Evolutionary conservation across 1,139 yeast genomes (phyloP).

Genomic region (Kodamaea alishanica): DNA sequence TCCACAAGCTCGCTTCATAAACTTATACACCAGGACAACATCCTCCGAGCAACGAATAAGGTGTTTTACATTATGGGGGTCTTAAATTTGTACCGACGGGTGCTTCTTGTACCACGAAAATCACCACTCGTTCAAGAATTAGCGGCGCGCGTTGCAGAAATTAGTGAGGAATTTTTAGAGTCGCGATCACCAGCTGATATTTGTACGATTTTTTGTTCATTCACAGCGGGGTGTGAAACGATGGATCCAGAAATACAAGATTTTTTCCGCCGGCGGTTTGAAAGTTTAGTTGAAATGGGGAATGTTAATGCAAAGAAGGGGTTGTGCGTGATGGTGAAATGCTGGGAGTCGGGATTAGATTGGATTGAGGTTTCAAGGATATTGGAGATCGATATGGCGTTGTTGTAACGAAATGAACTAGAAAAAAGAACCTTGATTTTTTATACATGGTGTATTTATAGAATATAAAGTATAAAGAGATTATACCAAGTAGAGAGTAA

Average conservation of each 20-base stretch:
- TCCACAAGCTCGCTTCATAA: constrained; percentile 9
- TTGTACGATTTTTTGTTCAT: constrained; percentile 53
- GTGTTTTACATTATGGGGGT: constrained; percentile 55
- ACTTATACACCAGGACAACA: constrained; percentile 32
- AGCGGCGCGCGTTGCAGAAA: constrained; percentile 37
- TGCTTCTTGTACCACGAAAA: constrained; percentile 43
- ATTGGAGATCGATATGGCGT: constrained; percentile 46
- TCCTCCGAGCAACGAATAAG: constrained; percentile 51
- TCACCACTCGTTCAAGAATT: constrained; percentile 47
- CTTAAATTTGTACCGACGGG: constrained; percentile 55
- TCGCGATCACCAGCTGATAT: constrained; percentile 50
- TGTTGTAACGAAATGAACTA: constrained; percentile 27
- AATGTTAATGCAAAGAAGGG: constrained; percentile 49
- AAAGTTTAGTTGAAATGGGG: constrained; percentile 40
- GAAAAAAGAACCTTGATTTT: neutral
- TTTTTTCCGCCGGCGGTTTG: constrained; percentile 39
- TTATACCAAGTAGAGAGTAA: neutral
- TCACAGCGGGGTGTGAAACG: constrained; percentile 61
- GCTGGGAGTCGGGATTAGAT: constrained; percentile 55
- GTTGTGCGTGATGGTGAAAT: constrained; percentile 45
- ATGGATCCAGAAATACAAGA: constrained; percentile 29
- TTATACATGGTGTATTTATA: neutral
- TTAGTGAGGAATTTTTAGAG: constrained; percentile 32
- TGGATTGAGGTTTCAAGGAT: constrained; percentile 53
- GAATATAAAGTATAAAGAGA: neutral